phyloP scores from a whole-genome alignment of 2,329 filamentous ascomycete genomes.

The Escovopsis sp. region DNA sequence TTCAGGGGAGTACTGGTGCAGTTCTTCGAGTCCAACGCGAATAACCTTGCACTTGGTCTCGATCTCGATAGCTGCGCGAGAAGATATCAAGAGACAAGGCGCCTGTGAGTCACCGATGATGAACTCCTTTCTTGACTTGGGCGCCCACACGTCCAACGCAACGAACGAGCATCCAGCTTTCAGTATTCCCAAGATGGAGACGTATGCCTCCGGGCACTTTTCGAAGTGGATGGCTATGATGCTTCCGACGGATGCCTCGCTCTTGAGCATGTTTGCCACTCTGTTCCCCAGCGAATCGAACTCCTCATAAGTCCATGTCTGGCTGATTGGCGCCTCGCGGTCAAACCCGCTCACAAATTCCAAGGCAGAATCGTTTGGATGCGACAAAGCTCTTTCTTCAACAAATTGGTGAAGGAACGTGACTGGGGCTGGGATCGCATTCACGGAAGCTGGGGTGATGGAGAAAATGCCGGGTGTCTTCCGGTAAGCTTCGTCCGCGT shows the following conservation, averaged over 20 bases:
- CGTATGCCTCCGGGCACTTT: slow-evolving; percentile 73
- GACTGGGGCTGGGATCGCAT: slow-evolving; percentile 41
- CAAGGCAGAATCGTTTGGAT: slow-evolving; percentile 51
- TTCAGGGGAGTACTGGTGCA: slow-evolving; percentile 14
- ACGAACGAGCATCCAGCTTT: slow-evolving; percentile 74
- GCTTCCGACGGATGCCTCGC: slow-evolving; percentile 35
- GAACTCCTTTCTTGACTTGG: slow-evolving; percentile 58
- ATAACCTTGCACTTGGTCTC: slow-evolving; percentile 20
- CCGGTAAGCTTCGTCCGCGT: slow-evolving; percentile 23
- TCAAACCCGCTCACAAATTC: slow-evolving; percentile 55
- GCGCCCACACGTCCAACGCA: slow-evolving; percentile 63
- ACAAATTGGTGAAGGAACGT: slow-evolving; percentile 64
- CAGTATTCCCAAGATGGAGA: slow-evolving; percentile 66
- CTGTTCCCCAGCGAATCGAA: slow-evolving; percentile 57
- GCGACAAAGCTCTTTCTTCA: slow-evolving; percentile 40
- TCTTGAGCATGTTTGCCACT: slow-evolving; percentile 50
- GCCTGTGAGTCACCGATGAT: slow-evolving; percentile 62
- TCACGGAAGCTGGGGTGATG: slow-evolving; percentile 45
- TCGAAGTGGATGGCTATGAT: slow-evolving; percentile 69
- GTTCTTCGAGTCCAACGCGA: slow-evolving; percentile 14
- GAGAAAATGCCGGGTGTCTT: slow-evolving; percentile 38
- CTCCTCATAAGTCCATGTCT: slow-evolving; percentile 59
- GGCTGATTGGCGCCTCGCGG: slow-evolving; percentile 27
- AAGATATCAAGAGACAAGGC: slow-evolving; percentile 44
- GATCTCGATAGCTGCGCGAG: slow-evolving; percentile 12